Percentiles rank a stretch among this genome's conserved stretches.
Evolutionary conservation across 2,329 filamentous ascomycete species (phyloP).

Genomic region (Penicillium sp.): DNA sequence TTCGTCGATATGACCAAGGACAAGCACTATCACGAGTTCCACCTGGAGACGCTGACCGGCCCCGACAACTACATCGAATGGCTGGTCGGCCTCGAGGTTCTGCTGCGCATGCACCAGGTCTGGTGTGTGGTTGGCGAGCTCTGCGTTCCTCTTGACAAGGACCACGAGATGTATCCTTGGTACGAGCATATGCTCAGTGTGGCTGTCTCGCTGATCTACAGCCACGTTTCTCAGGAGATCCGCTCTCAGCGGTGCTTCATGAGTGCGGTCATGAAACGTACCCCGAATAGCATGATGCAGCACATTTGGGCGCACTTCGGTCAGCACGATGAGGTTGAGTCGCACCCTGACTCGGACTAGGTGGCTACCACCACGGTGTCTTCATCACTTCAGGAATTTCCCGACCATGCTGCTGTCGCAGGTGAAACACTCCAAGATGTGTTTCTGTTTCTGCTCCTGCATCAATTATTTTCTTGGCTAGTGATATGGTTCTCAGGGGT

Average conservation of each 20-base stretch:
- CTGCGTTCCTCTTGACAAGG: neutral
- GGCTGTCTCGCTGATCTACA: constrained; percentile 4
- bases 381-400: neutral
- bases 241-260: constrained; percentile 3
- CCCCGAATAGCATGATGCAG: neutral
- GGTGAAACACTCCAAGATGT: too few relatives aligned
- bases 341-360: neutral
- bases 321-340: neutral
- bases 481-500: neutral
- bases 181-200: constrained; percentile 10
- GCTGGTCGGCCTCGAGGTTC: constrained; percentile 1
- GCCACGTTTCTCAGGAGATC: constrained; percentile 3
- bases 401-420: neutral
- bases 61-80: constrained; percentile 1
- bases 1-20: constrained; percentile 5
- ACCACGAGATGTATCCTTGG: constrained; percentile 8
- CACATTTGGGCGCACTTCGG: constrained; percentile 7
- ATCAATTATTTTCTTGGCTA: neutral
- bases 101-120: constrained; percentile 12
- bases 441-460: neutral
- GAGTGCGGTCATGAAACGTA: neutral
- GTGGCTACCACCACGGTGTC: neutral
- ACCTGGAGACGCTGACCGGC: constrained; percentile 1
- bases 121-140: neutral
- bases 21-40: constrained; percentile 8